Conservation (phyloP, 2,329 filamentous ascomycete genomes). For the Rhynchosporium graminicola region DNA sequence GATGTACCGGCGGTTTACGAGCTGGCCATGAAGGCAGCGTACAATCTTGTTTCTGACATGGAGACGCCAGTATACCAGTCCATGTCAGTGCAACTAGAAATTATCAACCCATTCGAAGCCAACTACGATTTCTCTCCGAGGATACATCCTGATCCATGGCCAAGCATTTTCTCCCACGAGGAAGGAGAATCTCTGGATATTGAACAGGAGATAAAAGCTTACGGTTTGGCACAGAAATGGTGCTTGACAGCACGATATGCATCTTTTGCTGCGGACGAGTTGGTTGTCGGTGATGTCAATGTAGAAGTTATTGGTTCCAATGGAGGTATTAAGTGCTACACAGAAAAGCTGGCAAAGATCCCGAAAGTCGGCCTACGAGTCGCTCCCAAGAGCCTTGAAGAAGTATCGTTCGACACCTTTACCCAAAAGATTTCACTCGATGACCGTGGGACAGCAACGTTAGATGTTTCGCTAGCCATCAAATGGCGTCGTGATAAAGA, state of each 20-base stretch:
- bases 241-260: conserved; percentile 70
- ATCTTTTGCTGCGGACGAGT: conserved; percentile 70
- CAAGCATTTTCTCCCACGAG: conserved; percentile 72
- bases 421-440: conserved; percentile 78
- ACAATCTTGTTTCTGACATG: conserved; percentile 76
- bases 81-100: conserved; percentile 65
- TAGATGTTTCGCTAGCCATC: conserved; percentile 76
- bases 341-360: conserved; percentile 44
- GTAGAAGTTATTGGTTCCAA: conserved; percentile 62
- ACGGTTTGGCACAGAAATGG: conserved; percentile 80
- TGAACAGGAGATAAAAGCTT: conserved; percentile 43
- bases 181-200: conserved; percentile 39
- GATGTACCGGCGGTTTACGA: conserved; percentile 59
- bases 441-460: conserved; percentile 71
- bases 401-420: conserved; percentile 71
- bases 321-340: conserved; percentile 61
- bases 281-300: conserved; percentile 64
- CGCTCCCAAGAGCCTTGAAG: conserved; percentile 66
- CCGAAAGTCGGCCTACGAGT: conserved; percentile 51
- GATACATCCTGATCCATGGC: conserved; percentile 78
- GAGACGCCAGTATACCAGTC: conserved; percentile 80
- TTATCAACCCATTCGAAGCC: conserved; percentile 85
- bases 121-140: conserved; percentile 85
- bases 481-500: conserved; percentile 66
- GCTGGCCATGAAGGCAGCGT: conserved; percentile 71